These are phyloP conservation scores for Zygnema cylindricum DNA, from an alignment of 139 green algal species.

Conservation along the genomic window DNA sequence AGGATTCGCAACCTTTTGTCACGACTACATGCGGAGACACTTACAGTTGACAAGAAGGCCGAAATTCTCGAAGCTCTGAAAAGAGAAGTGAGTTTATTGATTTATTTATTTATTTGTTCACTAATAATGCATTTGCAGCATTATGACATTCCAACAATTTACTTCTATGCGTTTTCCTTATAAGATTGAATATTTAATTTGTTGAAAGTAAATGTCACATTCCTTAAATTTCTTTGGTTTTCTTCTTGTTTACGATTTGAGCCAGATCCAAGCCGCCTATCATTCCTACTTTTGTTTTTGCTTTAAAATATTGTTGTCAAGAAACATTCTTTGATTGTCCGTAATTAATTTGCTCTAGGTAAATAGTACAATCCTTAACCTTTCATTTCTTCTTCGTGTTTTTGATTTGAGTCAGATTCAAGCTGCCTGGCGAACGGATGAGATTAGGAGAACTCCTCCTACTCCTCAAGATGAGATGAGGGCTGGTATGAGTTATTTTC, in stretches of 20 bases:
- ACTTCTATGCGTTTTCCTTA: too few relatives aligned
- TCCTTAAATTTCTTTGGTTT: too few relatives aligned
- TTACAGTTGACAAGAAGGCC: slow-evolving; percentile 15
- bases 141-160: too few relatives aligned
- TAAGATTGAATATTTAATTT: too few relatives aligned
- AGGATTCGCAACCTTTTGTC: slow-evolving; percentile 46
- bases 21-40: slow-evolving; percentile 7
- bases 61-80: slow-evolving; percentile 28
- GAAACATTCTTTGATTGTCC: neutral
- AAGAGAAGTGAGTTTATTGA: slow-evolving; percentile 16
- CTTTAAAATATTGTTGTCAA: too few relatives aligned
- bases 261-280: too few relatives aligned
- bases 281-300: too few relatives aligned
- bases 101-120: too few relatives aligned
- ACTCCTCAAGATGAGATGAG: slow-evolving; percentile 92
- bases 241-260: too few relatives aligned
- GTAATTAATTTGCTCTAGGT: neutral
- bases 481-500: slow-evolving; percentile 90
- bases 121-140: too few relatives aligned
- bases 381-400: neutral
- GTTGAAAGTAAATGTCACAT: too few relatives aligned
- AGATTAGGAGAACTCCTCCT: slow-evolving; percentile 86
- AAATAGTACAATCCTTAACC: neutral
- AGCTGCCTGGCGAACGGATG: slow-evolving; percentile 90
- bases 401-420: slow-evolving; percentile 33